Percentiles rank a stretch among this genome's conserved stretches.
phyloP scores from a whole-genome alignment of 2,329 filamentous ascomycete species.

The Phoma sp. region DNA sequence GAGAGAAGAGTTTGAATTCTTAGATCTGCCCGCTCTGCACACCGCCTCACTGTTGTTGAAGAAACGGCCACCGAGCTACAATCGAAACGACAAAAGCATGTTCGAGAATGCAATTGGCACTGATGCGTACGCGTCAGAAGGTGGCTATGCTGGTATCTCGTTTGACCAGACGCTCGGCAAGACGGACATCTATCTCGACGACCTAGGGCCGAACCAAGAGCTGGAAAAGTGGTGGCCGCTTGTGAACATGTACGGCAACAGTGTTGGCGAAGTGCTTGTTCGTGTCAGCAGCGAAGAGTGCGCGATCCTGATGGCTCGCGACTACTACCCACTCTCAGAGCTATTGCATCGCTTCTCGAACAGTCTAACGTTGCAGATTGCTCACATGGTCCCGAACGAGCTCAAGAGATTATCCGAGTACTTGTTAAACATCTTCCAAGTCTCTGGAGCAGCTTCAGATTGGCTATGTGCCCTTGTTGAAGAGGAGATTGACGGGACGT shows the following conservation, averaged over 20 bases:
- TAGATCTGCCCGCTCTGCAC: constrained; percentile 74
- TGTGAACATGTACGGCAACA: constrained; percentile 75
- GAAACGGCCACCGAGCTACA: constrained; percentile 57
- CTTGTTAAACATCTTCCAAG: constrained; percentile 93
- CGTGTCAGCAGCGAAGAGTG: constrained; percentile 86
- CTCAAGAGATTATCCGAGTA: constrained; percentile 83
- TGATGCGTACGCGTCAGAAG: constrained; percentile 46
- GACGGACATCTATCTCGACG: constrained; percentile 83
- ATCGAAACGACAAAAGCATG: constrained; percentile 44
- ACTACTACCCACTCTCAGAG: constrained; percentile 84
- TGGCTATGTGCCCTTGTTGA: constrained; percentile 95
- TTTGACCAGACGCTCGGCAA: constrained; percentile 67
- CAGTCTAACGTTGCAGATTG: constrained; percentile 84
- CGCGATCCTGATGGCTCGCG: constrained; percentile 83
- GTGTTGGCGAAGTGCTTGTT: constrained; percentile 83
- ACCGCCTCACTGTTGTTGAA: constrained; percentile 77
- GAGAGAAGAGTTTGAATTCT: constrained; percentile 81
- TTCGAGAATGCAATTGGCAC: constrained; percentile 43
- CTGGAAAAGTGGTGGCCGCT: constrained; percentile 88
- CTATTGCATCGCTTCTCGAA: constrained; percentile 85
- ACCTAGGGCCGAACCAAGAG: constrained; percentile 78
- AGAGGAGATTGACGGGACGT: constrained; percentile 93
- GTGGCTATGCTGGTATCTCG: constrained; percentile 55
- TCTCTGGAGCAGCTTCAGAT: constrained; percentile 80
- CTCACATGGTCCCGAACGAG: constrained; percentile 77